These are phyloP conservation scores for Crithidia bombi DNA, from an alignment of 208 protist genomes.

Conservation along the genomic window DNA sequence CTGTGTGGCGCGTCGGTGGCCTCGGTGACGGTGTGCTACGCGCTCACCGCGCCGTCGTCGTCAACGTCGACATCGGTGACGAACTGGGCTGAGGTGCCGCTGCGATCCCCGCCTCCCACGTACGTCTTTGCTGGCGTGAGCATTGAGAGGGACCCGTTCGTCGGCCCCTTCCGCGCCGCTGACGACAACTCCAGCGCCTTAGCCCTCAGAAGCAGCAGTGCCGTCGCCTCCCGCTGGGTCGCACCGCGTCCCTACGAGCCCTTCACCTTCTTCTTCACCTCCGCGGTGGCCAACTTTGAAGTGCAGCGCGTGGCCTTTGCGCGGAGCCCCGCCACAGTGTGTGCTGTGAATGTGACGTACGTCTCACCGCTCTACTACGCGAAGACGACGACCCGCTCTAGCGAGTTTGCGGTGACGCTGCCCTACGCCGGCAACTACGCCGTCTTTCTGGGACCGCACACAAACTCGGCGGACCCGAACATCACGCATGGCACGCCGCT, in stretches of 20 bases:
- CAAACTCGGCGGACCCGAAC: slow-evolving; percentile 39
- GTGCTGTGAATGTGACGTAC: slow-evolving; percentile 53
- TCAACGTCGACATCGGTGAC: slow-evolving; percentile 4
- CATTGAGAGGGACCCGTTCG: slow-evolving; percentile 58
- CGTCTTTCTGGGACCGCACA: slow-evolving; percentile 62
- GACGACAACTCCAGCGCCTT: slow-evolving; percentile 14
- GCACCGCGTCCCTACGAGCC: slow-evolving; percentile 74
- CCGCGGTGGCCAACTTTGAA: slow-evolving; percentile 23
- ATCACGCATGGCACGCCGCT: slow-evolving; percentile 65
- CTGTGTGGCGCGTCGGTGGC: slow-evolving; percentile 56
- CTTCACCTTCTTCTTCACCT: slow-evolving; percentile 71
- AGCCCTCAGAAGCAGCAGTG: slow-evolving; percentile 15
- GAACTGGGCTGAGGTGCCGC: slow-evolving; percentile 83
- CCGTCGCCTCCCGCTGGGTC: slow-evolving; percentile 15
- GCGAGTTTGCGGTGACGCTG: slow-evolving; percentile 64
- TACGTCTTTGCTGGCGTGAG: slow-evolving; percentile 59
- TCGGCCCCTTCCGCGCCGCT: slow-evolving; percentile 36
- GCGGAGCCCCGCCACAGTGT: slow-evolving; percentile 39
- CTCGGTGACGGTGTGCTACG: slow-evolving; percentile 80
- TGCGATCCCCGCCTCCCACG: slow-evolving; percentile 41
- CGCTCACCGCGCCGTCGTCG: slow-evolving; percentile 31
- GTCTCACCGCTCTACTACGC: slow-evolving; percentile 51
- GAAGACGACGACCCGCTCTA: slow-evolving; percentile 30
- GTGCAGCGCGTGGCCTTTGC: slow-evolving; percentile 73
- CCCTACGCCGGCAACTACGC: slow-evolving; percentile 56